phyloP scores from a whole-genome alignment of 345 rosid species.

The Odontarrhena argentea region DNA sequence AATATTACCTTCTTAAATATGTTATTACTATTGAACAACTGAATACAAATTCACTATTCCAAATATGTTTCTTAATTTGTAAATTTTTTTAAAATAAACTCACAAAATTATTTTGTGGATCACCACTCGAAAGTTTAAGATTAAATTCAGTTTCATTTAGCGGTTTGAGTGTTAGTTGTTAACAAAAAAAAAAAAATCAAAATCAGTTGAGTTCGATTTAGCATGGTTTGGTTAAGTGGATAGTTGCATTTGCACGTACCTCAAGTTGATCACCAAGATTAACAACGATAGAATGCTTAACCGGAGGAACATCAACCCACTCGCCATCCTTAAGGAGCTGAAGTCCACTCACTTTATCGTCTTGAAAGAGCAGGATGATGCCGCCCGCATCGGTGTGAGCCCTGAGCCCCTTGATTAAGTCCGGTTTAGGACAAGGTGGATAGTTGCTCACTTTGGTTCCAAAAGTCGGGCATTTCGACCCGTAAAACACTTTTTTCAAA shows the following conservation, averaged over 20 bases:
- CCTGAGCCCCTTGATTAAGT: slow-evolving; percentile 83
- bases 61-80: too few relatives aligned
- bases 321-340: slow-evolving; percentile 88
- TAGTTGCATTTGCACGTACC: slow-evolving; percentile 43
- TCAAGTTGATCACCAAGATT: slow-evolving; percentile 96
- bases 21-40: too few relatives aligned
- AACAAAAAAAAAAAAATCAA: not conserved
- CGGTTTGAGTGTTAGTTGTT: too few relatives aligned
- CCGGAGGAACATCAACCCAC: slow-evolving; percentile 93
- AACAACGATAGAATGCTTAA: slow-evolving; percentile 88
- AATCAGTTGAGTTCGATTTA: slow-evolving; percentile 3
- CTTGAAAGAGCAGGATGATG: slow-evolving; percentile 86
- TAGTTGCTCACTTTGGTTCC: slow-evolving; percentile 96
- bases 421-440: slow-evolving; percentile 96
- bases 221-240: slow-evolving; percentile 15
- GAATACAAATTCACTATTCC: too few relatives aligned
- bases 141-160: too few relatives aligned
- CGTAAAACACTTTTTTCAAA: slow-evolving; percentile 64
- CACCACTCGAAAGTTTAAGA: not conserved
- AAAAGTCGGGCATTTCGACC: slow-evolving; percentile 71
- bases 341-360: slow-evolving; percentile 84
- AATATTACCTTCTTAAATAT: too few relatives aligned
- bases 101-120: not conserved
- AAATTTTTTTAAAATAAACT: too few relatives aligned
- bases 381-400: slow-evolving; percentile 99